Evolutionary conservation across 805 yeast genomes (phyloP).

Genomic region (Kazachstania psychrophila): DNA sequence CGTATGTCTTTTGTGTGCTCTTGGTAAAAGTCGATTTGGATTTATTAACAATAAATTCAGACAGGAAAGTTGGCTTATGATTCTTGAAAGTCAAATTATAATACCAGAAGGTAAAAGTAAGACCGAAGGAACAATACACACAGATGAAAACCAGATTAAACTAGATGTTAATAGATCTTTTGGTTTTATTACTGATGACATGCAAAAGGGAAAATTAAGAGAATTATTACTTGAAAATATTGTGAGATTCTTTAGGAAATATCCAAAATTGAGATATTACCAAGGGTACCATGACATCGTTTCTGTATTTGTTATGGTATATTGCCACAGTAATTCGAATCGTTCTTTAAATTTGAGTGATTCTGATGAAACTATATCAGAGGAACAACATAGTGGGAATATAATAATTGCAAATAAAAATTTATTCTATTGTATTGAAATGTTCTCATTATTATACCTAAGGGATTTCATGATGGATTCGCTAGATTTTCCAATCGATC

Average conservation of each 20-base stretch:
- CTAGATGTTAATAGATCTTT: slow-evolving; percentile 74
- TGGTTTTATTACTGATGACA: slow-evolving; percentile 24
- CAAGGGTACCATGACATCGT: slow-evolving; percentile 93
- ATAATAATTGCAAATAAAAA: slow-evolving; percentile 7
- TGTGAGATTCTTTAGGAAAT: slow-evolving; percentile 44
- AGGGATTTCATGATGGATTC: slow-evolving; percentile 80
- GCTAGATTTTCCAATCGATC: slow-evolving; percentile 56
- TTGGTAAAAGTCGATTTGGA: slow-evolving; percentile 21
- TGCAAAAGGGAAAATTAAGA: slow-evolving; percentile 18
- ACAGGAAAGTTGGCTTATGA: slow-evolving; percentile 19
- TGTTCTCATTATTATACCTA: slow-evolving; percentile 49
- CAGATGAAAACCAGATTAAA: slow-evolving; percentile 69
- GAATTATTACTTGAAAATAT: slow-evolving; percentile 33
- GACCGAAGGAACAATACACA: slow-evolving; percentile 31
- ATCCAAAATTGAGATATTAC: slow-evolving; percentile 64
- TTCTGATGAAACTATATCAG: not conserved
- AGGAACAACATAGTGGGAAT: slow-evolving; percentile 12
- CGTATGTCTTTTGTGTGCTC: slow-evolving; percentile 8
- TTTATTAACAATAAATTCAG: slow-evolving; percentile 17
- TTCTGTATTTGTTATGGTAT: slow-evolving; percentile 50
- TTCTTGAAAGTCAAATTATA: slow-evolving; percentile 23
- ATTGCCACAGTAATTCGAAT: slow-evolving; percentile 15
- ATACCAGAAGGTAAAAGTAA: not conserved
- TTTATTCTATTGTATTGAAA: slow-evolving; percentile 41
- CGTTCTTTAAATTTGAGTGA: not conserved